Conservation (phyloP, 305 asterid species). For the Solanum hybrid region DNA sequence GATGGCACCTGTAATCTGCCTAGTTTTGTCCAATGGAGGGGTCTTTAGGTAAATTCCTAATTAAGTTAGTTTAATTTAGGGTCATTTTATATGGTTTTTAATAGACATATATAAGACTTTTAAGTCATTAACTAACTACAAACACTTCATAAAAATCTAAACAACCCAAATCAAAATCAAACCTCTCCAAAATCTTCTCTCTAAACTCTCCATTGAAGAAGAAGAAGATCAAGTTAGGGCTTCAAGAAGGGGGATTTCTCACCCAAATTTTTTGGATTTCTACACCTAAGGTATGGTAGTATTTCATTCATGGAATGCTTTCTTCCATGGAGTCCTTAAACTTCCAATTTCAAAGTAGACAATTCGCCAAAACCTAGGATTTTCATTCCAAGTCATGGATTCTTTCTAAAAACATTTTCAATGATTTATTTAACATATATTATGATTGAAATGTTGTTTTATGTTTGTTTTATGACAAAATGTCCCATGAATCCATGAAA, state of each 20-base stretch:
- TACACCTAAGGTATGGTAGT: not conserved
- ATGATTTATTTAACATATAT: not conserved
- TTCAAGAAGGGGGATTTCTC: not conserved
- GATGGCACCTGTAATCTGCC: not conserved
- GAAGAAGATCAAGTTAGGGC: not conserved
- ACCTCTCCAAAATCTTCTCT: not conserved
- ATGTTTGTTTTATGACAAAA: too few relatives aligned
- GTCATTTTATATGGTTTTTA: not conserved
- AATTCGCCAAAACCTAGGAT: not conserved
- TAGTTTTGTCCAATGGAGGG: not conserved
- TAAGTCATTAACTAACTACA: not conserved
- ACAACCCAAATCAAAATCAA: not conserved
- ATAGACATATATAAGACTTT: not conserved
- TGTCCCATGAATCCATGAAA: not conserved
- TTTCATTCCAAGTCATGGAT: not conserved
- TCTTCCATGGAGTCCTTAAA: not conserved
- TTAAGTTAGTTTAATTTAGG: not conserved
- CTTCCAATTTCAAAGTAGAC: not conserved
- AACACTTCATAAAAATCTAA: not conserved
- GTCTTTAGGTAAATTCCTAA: not conserved
- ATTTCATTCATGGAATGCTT: not conserved
- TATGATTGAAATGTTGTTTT: not conserved
- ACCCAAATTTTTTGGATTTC: not conserved
- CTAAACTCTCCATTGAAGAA: not conserved
- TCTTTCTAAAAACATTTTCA: not conserved